Evolutionary conservation across 331 rosid genomes (phyloP).

Genomic region (Stylosanthes scabra): DNA sequence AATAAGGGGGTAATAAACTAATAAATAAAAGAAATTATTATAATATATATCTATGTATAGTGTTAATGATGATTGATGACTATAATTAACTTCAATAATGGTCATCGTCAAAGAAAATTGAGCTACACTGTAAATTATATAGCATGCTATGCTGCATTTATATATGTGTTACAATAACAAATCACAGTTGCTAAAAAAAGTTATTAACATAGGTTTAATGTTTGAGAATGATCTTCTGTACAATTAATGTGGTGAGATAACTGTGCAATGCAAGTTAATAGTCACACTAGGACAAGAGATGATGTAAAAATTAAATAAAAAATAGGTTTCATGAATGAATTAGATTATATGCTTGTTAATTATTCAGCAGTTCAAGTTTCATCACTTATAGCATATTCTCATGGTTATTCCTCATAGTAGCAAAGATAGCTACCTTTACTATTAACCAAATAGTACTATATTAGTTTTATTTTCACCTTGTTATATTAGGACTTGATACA

Average conservation of each 20-base stretch:
- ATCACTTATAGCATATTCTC: conserved; percentile 3
- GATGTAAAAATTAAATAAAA: neutral
- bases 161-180: conserved; percentile 10
- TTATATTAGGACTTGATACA: too few relatives aligned
- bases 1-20: too few relatives aligned
- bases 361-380: neutral
- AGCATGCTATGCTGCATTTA: neutral
- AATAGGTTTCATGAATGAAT: neutral
- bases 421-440: neutral
- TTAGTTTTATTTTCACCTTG: too few relatives aligned
- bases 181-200: conserved; percentile 14
- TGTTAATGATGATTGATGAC: too few relatives aligned
- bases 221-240: neutral
- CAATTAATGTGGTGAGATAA: conserved; percentile 18
- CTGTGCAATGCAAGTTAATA: conserved; percentile 1
- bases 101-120: conserved; percentile 38
- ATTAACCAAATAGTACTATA: neutral
- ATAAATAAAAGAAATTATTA: too few relatives aligned
- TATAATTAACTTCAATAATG: too few relatives aligned
- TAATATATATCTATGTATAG: too few relatives aligned
- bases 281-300: neutral
- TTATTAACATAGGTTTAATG: conserved; percentile 1
- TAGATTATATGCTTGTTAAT: too few relatives aligned
- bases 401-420: conserved; percentile 5
- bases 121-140: conserved; percentile 2